Base-by-base conservation (phyloP, 2,329 filamentous ascomycete species). In the Pseudopithomyces maydicus region DNA sequence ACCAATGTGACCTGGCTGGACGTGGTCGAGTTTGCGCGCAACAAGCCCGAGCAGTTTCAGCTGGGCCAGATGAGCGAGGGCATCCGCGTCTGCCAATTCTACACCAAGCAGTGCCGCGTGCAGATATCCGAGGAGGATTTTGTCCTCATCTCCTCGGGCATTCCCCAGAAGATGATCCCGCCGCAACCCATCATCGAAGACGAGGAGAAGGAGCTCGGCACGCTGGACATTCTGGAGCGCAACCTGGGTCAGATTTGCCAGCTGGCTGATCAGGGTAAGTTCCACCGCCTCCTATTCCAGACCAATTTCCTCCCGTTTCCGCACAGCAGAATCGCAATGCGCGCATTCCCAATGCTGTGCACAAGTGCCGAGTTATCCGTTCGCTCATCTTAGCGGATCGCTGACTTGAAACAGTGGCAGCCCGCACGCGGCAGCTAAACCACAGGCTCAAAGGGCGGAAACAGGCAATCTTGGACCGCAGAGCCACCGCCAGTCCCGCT, bases 41-140 rank as follows among this genome's bases (percentile, higher is more conserved):
- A 86, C 62, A 92, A 92, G 61, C 90, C 91, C 0, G 84, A 86
- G 63, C 90, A 94, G 54, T 95, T 96, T 75, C 84, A 86, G 33
- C 79, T 96, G 50, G 87, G 86, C 53, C 86, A 90, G 55, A 84
- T 85, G 59, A 82, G 85, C 43, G 88, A 90, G 63, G 89, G 90
- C 19, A 79, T 85, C 52, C 85, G 89, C 45, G 87, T 89, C 52
- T 96, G 92, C 71, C 90, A 91, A 61, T 95, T 96, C 74, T 87
- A 88, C 69, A 88, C 91, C 62, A 92, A 92, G 70, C 90, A 92
- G 58, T 84, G 88, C 63, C 85, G 90, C 46, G 89, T 96, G 8
- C 91, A 96, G 77, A 94, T 97, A 59, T 88, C 87, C 17, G 91
- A 96, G 74, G 91, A 96, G 72, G 92, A 97, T 72, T 96, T 89